phyloP scores from a whole-genome alignment of 1,284 basidiomycete species.

The Tilletia horrida region DNA sequence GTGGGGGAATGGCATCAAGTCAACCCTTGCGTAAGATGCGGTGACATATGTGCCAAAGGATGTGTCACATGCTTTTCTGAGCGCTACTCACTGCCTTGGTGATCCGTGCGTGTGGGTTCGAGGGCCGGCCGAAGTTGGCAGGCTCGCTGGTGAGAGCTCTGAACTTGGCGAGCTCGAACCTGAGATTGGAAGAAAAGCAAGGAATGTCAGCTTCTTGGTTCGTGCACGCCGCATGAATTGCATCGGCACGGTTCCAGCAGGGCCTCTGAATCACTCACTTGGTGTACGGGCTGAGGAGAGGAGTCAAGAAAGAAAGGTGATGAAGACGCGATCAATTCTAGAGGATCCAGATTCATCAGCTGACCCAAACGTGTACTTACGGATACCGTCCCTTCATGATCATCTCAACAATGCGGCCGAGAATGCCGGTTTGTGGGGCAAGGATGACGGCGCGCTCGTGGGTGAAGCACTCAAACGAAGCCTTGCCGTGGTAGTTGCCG shows the following conservation, averaged over 20 bases:
- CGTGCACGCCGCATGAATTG: too few species aligned
- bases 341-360: too few species aligned
- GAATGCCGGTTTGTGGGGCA: constrained; percentile 55
- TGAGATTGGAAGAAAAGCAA: not conserved
- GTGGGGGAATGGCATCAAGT: not conserved
- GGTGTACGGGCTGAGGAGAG: not conserved
- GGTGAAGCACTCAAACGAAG: constrained; percentile 60
- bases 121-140: constrained; percentile 36
- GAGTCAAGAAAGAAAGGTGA: constrained; percentile 15
- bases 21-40: not conserved
- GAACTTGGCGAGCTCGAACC: constrained; percentile 41
- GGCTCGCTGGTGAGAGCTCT: constrained; percentile 28
- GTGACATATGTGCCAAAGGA: not conserved
- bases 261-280: constrained; percentile 2
- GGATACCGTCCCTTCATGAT: constrained; percentile 55
- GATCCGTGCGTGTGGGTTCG: constrained; percentile 38
- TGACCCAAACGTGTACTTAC: constrained; percentile 39
- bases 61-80: not conserved
- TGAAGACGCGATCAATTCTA: constrained; percentile 13
- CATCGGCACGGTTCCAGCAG: too few species aligned
- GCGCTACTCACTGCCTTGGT: constrained; percentile 20
- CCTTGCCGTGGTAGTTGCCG: constrained; percentile 59
- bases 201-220: too few species aligned
- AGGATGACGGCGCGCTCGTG: constrained; percentile 59
- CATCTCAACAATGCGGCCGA: constrained; percentile 52